Evolutionary conservation across 75 land plant genomes (phyloP), one percentile per base, ranked within the genome.

Genomic region (Isoetes taiwanensis): DNA sequence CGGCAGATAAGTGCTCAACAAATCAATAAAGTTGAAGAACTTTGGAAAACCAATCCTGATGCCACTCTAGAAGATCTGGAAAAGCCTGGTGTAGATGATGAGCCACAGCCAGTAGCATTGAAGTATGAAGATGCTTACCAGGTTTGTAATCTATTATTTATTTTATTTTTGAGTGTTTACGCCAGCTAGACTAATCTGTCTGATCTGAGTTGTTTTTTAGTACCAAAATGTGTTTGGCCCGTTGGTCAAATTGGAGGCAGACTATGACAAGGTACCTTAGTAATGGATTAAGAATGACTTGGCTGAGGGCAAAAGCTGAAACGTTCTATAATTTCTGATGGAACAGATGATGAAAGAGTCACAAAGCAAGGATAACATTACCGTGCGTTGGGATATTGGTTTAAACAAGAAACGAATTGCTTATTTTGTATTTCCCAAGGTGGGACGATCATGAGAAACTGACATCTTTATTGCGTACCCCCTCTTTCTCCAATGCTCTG

Each of bases 51-150:
- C 52, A 94, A 79, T 52, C 99, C 96, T 32, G 99, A 94, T 79
- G 99, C 99, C 23, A 72, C 96, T 14, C 61, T 94, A 8, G 99
- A 94, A 73, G 99, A 94, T 68, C 86, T 94, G 64, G 96, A 94
- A 71, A 94, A 94, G 63, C 99, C 99, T 76, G 99, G 99, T 37
- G 96, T 94, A 8, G 99, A 88, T 69, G 96, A 94, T 72, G 99
- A 94, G 43, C 99, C 99, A 14, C 95, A 88, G 38, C 84, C 86
- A 41, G 96, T 94, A 21, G 90, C 73, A 1, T 68, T 89, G 60
- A 94, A 88, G 52, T 94, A 94, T 72, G 96, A 89, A 69, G 99
- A 94, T 76, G 96, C 96, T n/a, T 94, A 94, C 62, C 99, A 94
- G 96, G 99, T 83, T 34, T 17, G 9, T n/a, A n/a, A n/a, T 33